Conservation (phyloP, 306 rosid genomes). For the Casuarina cunninghamiana region DNA sequence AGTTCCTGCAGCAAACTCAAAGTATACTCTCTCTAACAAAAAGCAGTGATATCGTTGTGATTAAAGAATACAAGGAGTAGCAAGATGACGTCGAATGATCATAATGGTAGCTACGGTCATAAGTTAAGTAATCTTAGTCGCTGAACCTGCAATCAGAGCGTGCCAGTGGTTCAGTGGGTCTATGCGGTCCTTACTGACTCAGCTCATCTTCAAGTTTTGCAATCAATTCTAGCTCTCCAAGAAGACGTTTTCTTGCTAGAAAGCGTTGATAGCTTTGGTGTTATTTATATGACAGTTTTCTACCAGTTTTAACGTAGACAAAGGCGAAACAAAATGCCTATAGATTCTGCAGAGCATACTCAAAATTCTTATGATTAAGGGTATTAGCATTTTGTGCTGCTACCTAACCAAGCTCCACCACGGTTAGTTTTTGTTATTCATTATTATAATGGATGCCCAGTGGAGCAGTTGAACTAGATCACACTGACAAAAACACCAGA, state of each 20-base stretch:
- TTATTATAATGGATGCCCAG: background rate
- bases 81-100: background rate
- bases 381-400: background rate
- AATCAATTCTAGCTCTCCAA: no score
- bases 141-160: background rate
- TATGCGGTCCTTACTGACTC: no score
- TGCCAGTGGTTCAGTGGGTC: no score
- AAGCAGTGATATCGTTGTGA: background rate
- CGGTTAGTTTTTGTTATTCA: background rate
- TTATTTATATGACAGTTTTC: no score
- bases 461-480: background rate
- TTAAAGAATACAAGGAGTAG: background rate
- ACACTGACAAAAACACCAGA: background rate
- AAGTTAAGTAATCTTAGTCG: background rate
- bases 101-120: background rate
- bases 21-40: background rate
- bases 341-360: no score
- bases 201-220: no score
- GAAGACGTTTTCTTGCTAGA: no score
- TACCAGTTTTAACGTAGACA: no score
- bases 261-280: no score
- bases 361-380: no score
- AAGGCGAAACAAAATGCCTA: no score
- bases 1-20: background rate
- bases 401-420: background rate